Evolutionary conservation across 2,329 filamentous ascomycete species (phyloP).

Genomic region (Talaromyces sp.): DNA sequence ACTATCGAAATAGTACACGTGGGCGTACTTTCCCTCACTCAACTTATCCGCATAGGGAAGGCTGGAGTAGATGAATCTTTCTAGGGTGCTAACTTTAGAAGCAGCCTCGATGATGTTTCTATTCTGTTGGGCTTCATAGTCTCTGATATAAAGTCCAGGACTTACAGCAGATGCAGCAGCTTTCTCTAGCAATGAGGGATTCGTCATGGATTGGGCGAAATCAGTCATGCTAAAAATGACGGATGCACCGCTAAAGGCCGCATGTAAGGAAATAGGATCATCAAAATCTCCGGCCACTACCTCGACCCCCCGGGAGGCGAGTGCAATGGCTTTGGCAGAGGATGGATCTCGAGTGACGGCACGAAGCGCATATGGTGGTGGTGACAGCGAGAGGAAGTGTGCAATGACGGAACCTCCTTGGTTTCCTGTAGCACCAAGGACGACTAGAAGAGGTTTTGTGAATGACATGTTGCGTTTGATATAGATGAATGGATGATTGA

Average conservation of each 20-base stretch:
- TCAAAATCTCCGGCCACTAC: constrained; percentile 30
- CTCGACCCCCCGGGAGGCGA: constrained; percentile 27
- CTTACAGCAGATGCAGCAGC: neutral
- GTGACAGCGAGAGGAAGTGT: neutral
- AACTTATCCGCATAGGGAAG: constrained; percentile 47
- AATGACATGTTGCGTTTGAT: neutral
- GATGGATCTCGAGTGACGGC: constrained; percentile 32
- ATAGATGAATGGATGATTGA: no score
- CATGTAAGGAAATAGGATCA: constrained; percentile 26
- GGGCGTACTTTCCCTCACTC: constrained; percentile 42
- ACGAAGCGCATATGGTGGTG: constrained; percentile 28
- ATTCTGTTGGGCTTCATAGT: constrained; percentile 26
- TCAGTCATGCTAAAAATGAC: constrained; percentile 56
- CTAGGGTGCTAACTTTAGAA: constrained; percentile 35
- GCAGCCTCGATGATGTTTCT: constrained; percentile 55
- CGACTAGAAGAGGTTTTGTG: constrained; percentile 36
- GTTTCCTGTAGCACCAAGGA: constrained; percentile 59
- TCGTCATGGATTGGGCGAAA: constrained; percentile 30
- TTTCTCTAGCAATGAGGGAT: constrained; percentile 26
- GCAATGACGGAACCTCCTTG: constrained; percentile 1
- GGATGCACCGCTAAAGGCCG: constrained; percentile 43
- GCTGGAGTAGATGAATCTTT: constrained; percentile 49
- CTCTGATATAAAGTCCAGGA: neutral
- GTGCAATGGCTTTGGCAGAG: constrained; percentile 22
- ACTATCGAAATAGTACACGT: constrained; percentile 44